Evolutionary conservation across 768 basidiomycete genomes (phyloP), one percentile per base, ranked within the genome.

Genomic region (Flagelloscypha sp.): DNA sequence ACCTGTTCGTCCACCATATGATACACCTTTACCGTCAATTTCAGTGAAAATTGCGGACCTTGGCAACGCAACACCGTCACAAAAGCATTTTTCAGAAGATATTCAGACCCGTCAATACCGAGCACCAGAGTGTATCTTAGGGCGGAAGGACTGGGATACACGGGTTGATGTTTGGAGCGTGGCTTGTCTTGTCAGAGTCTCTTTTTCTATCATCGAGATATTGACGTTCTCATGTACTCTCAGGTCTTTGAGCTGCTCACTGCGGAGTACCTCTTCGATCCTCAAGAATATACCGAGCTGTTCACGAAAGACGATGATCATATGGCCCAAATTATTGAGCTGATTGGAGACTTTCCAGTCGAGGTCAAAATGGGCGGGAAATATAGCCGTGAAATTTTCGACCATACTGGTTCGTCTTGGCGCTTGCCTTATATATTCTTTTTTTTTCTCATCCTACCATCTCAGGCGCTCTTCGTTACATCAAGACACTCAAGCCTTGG

Each of bases 291-390:
- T 44, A 60, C 62, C 22, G 65, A 66, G 40, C 54, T 72, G 35
- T 79, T 74, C 47, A 67, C 68, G 43, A 78, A 76, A 53, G 78
- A 80, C 52, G 78, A 79, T 45, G 80, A 84, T 48, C 77, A 80
- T 42, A 61, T 79, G 53, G 79, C 79, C 28, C 78, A 78, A 59
- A 74, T 80, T 35, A 66, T 78, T 36, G 77, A 80, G 57, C 55
- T 80, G n/a, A 53, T 79, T 36, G 78, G 78, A 24, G 72, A 76
- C 52, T 58, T 66, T 34, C 52, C 61, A 24, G 46, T 61, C 17
- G 58, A 58, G 13, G 56, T 70, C 17, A 76, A 73, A 44, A 58
- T 68, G 52, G 65, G 65, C 16, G 77, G 79, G 18, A 69, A 66
- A 42, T 76, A 70, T 48, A 70, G 68, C 38, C 65, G 70, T 42